Conservation (phyloP, 2,329 filamentous ascomycete genomes). For the Sclerotinia borealis region DNA sequence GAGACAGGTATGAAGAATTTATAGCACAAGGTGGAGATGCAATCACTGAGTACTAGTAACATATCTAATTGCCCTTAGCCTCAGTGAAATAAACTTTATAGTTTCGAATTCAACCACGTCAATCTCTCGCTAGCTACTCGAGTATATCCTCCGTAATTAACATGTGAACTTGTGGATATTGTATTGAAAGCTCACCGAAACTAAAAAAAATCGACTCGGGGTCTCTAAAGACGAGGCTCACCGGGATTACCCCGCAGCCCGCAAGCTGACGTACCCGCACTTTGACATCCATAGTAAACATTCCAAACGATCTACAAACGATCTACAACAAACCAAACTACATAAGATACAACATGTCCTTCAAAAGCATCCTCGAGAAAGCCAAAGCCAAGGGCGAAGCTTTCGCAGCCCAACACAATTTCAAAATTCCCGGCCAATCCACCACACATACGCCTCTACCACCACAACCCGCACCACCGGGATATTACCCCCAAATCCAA, state of each 20-base stretch:
- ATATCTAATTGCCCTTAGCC: not conserved
- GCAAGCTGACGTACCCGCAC: not conserved
- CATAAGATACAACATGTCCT: slow-evolving; percentile 16
- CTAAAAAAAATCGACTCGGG: not conserved
- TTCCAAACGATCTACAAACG: not conserved
- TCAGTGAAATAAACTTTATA: too few relatives aligned
- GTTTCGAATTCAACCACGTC: too few relatives aligned
- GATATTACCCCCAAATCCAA: slow-evolving; percentile 1
- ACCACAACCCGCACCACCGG: slow-evolving; percentile 8
- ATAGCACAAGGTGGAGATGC: not conserved
- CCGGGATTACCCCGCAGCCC: not conserved
- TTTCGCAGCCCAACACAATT: slow-evolving; percentile 18
- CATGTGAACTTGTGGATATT: too few relatives aligned
- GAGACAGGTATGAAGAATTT: not conserved
- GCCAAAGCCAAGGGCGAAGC: slow-evolving; percentile 24
- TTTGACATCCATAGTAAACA: not conserved
- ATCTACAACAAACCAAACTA: not conserved
- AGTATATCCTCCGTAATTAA: too few relatives aligned
- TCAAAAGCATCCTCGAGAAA: slow-evolving; percentile 22
- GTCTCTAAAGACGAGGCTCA: not conserved
- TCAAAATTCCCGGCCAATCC: slow-evolving; percentile 10
- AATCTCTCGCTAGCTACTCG: too few relatives aligned
- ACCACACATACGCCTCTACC: not conserved
- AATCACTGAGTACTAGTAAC: not conserved
- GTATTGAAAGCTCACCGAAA: not conserved